Percentiles rank a stretch among this genome's conserved stretches.
These are phyloP conservation scores for Syzygium oleosum DNA, from an alignment of 345 rosid genomes.

Conservation along the genomic window DNA sequence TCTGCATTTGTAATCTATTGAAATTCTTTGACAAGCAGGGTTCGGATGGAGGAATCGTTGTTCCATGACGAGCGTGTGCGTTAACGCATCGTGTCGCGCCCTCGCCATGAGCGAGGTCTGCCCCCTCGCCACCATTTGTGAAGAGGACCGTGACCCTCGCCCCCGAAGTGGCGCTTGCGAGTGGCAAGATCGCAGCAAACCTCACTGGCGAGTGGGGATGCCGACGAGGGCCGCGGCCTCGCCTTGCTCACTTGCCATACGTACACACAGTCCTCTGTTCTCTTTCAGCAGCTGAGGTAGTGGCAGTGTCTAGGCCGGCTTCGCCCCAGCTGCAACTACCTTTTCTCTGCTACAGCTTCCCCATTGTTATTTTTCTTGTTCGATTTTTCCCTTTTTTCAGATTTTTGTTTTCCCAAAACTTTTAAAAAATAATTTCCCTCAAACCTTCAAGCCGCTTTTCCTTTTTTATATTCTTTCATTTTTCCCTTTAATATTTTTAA, in stretches of 20 bases:
- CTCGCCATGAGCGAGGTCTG: neutral
- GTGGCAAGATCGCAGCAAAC: too few relatives aligned
- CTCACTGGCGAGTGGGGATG: too few relatives aligned
- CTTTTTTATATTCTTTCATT: neutral
- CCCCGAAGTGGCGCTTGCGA: too few relatives aligned
- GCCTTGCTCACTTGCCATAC: neutral
- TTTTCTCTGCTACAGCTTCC: neutral
- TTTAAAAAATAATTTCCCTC: neutral
- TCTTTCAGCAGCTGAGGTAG: neutral
- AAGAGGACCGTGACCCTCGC: neutral
- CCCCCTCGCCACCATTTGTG: neutral
- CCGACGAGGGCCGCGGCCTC: too few relatives aligned
- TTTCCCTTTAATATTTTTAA: neutral
- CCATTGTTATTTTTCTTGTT: neutral
- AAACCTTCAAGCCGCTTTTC: neutral
- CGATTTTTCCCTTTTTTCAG: neutral
- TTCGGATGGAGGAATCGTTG: neutral
- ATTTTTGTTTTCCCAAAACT: neutral
- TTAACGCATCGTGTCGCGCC: rapidly evolving
- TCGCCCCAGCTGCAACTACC: neutral
- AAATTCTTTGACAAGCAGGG: too few relatives aligned
- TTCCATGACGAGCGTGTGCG: neutral
- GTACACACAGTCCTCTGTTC: neutral
- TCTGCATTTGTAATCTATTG: too few relatives aligned
- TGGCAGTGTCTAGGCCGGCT: neutral